Base-by-base conservation (phyloP, 257 asterid genomes). In the Haberlea rhodopensis region DNA sequence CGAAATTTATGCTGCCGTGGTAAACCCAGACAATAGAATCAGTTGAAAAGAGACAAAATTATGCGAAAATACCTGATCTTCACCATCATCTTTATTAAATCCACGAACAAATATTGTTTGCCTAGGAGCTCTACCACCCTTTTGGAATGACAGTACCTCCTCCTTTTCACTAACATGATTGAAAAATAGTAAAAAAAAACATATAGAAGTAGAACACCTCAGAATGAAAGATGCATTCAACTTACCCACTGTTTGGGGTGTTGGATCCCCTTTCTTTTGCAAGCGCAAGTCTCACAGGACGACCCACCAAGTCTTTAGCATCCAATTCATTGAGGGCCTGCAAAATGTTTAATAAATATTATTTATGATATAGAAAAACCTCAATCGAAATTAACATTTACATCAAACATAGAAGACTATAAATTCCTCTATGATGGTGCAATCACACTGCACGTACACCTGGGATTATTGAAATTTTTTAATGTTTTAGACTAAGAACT, bases 241-340 rank as follows among this genome's bases (percentile, higher is more conserved):
- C 76, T 65, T 89, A 85, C 97, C 87, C 82, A 70, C 77, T 71
- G 18, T 62, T 43, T 3, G 87, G 92, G 40, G 90, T 82, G 75
- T 76, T 74, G 3, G 79, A 52, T 53, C 88, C 83, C 75, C 91
- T 84, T 74, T 82, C 88, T 65, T 18, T 67, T 6, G 89, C 88
- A 53, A 80, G 15, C 68, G 86, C 94, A 37, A 91, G 92, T 54
- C 75, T 86, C 57, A 91, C 82, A 2, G 19, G 70, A 68, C 96
- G 94, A 31, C 88, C 87, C 70, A 80, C 25, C 74, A 91, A 66
- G 0, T 80, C 90, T 70, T 76, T 53, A 26, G 95, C 98, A 67
- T 88, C 86, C 71, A 86, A 48, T 62, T 83, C 81, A 0, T 15
- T 10, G 6, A 83, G 67, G 20, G 91, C 98, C 96, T 91, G 72